Evolutionary conservation across 2,329 filamentous ascomycete species (phyloP), one percentile per base, ranked within the genome.

Genomic region (Trichoderma gracile): DNA sequence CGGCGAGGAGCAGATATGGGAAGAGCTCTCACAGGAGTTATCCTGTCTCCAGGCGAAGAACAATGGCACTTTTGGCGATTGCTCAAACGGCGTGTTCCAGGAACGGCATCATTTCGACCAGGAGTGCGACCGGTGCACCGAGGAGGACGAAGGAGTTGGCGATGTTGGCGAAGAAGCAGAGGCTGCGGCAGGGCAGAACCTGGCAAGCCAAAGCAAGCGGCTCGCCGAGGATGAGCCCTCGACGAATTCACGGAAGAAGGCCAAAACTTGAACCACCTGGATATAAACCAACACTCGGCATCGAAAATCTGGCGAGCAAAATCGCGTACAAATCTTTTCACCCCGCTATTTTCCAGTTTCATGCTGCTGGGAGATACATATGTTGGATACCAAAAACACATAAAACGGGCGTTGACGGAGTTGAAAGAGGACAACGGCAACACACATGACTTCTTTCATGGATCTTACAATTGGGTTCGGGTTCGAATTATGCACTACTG

Each of bases 1-100:
- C 70, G 74, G 71, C 46, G 71, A 75, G 6, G 68, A 66, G 50
- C 77, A 80, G 60, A 78, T 74, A 17, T 80, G 81, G 80, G 71
- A 76, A 27, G 78, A 82, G 9, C 74, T 82, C 21, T 73, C 76
- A 14, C 80, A 82, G 69, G 73, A 79, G 67, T 74, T 83, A 3
- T 79, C 78, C 8, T 83, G 81, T 63, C 77, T 83, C 56, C 76
- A 81, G 66, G 80, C 81, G 43, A 83, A 83, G 69, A 83, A 83
- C 72, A 76, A 74, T 23, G 80, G 78, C 54, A 68, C 68, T 12
- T 82, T 83, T 61, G 81, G 81, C 46, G 71, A 77, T 53, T 83
- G 81, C 70, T 68, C 70, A 45, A 69, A 71, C 25, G 81, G 81
- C 38, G 73, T 80, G 33, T 69, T 74, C 45, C 68, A 74, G 43